Evolutionary conservation across 306 rosid genomes (phyloP), one percentile per base, ranked within the genome.

Genomic region (Quillaja saponaria): DNA sequence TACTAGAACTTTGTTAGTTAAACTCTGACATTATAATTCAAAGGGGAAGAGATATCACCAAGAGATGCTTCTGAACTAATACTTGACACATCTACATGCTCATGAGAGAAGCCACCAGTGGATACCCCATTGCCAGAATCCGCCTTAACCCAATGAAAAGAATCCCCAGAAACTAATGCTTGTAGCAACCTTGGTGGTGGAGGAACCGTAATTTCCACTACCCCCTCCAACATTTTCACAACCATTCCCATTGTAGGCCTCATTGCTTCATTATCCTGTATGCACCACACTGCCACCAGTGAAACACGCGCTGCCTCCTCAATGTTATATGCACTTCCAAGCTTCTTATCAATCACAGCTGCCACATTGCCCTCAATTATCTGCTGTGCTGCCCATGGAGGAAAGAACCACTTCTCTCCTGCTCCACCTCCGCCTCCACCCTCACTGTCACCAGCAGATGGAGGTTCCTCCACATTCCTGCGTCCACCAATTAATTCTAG

Each of bases 241-340:
- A 87, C 95, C 83, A 63, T 76, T 37, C 80, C 79, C 97, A 90
- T 90, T 0, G 85, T 49, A 55, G 97, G 97, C 75, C 97, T 81
- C 42, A 49, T 50, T 63, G 66, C 76, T 58, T 90, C 97, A 1
- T 87, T 83, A 50, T 90, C 97, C 67, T 90, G 97, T 69, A 90
- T 87, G 83, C 97, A 90, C 97, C 97, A 90, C 48, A 90, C 90
- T 6, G 95, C 97, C 33, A 90, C 91, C 58, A 81, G 42, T 2
- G 77, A 91, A 46, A 77, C 79, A 47, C 91, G 88, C 72, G 61
- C 46, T 13, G 76, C 84, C 84, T 90, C 83, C 41, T 79, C 85
- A 55, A 57, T 56, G 71, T 79, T 68, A 38, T 74, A 84, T 3
- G 51, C 78, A 42, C 62, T 38, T 5, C 76, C 90, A 2, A 90